Evolutionary conservation across 345 rosid species (phyloP).

Genomic region (rapeseed (Brassica napus)): DNA sequence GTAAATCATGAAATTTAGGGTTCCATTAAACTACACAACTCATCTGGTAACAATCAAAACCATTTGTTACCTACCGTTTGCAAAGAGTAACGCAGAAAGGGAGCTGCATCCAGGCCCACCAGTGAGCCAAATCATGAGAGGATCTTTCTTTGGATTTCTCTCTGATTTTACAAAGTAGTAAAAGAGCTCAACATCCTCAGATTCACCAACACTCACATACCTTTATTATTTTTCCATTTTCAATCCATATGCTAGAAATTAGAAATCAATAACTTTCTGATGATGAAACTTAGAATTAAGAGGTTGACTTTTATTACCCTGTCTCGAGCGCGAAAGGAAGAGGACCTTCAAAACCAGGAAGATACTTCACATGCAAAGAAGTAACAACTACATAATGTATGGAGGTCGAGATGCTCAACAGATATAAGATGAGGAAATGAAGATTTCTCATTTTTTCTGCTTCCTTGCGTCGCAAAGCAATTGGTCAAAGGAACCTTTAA

Average conservation of each 20-base stretch:
- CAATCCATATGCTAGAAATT: neutral
- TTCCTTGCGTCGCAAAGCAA: neutral
- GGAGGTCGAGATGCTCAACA: conserved; percentile 6
- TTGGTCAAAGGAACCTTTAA: neutral
- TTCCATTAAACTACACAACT: neutral
- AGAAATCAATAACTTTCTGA: neutral
- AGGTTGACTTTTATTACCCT: neutral
- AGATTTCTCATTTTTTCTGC: conserved; percentile 16
- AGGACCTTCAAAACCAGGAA: conserved; percentile 53
- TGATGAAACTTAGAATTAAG: neutral
- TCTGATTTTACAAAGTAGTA: conserved; percentile 67
- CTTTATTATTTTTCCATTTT: conserved; percentile 28
- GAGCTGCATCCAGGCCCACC: conserved; percentile 80
- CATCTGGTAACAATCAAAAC: neutral
- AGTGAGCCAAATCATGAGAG: conserved; percentile 76
- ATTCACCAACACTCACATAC: conserved; percentile 59
- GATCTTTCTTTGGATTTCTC: conserved; percentile 51
- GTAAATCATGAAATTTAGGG: neutral
- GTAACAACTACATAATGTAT: conserved; percentile 18
- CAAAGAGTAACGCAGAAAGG: conserved; percentile 45
- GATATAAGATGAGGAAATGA: neutral
- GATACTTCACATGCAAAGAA: conserved; percentile 39
- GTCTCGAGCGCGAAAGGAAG: neutral
- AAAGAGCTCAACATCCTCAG: conserved; percentile 52
- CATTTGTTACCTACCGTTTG: conserved; percentile 52